Base-by-base conservation (phyloP, 106 monocot species). In the Dendrobium huoshanense region DNA sequence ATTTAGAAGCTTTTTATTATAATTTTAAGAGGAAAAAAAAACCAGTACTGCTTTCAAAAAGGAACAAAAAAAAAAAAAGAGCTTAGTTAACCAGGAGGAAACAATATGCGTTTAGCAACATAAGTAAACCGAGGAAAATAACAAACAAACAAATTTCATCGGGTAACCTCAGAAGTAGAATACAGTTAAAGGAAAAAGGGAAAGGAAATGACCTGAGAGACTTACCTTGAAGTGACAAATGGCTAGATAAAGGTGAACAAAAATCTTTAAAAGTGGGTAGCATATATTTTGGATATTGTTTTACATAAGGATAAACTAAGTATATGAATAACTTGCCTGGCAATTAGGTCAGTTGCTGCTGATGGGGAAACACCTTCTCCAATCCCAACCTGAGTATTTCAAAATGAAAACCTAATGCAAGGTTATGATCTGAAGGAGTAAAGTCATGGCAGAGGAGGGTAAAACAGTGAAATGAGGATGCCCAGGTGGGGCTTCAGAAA, bases 341-440 rank as follows among this genome's bases (percentile, higher is more conserved):
- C 98, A 83, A 98, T 95, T 78, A 98, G 79, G 77, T 98, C 94
- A 76, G 98, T 98, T 56, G 98, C 98, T 83, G 98, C 95, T 73
- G 98, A 98, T 67, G 94, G 98, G 15, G 95, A 98, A 84, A 98
- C 94, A 88, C 98, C 98, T 87, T 98, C 98, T 82, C 98, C 98
- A 55, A 98, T 85, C 25, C 98, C 98, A 80, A 98, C 98, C 98
- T 98, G 86, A 49, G 85, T 9, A 84, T 85, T 49, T 61, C 72
- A 82, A 79, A 86, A 79, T 43, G 72, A 79, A 58, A 49, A 67
- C 22, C 64, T 41, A 72, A 67, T 25, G 48, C 72, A 47, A 51
- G 75, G 59, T 25, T 55, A 44, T 31, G 8, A 74, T 72, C 29
- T 15, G 33, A 72, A 72, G 13, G 51, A 11, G 13, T 51, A 13